These are phyloP conservation scores for Neurospora discreta DNA, from an alignment of 495 filamentous ascomycete genomes.

Conservation along the genomic window DNA sequence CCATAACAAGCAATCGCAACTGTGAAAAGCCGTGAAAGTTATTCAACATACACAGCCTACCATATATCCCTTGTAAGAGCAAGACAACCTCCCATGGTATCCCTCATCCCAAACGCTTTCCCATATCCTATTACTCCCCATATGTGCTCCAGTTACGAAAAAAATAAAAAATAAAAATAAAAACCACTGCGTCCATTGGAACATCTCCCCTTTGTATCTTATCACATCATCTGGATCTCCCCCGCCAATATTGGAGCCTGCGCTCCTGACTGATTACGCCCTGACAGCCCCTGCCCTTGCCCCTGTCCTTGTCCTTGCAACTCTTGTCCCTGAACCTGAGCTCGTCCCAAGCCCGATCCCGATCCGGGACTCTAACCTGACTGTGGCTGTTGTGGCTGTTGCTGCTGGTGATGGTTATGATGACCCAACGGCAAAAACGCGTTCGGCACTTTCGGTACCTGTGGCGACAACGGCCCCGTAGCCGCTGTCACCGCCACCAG, in stretches of 20 bases:
- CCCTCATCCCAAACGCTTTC: neutral
- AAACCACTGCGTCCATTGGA: neutral
- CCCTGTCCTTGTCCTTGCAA: neutral
- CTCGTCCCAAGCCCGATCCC: neutral
- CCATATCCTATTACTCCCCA: neutral
- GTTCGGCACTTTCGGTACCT: slow-evolving; percentile 14
- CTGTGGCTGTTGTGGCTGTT: neutral
- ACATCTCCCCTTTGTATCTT: neutral
- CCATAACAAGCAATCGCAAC: neutral
- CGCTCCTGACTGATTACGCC: neutral
- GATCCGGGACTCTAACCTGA: neutral
- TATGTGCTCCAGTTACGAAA: neutral
- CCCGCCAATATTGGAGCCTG: neutral
- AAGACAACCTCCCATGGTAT: neutral
- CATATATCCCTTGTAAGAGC: neutral
- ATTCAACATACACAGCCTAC: neutral
- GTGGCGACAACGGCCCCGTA: slow-evolving; percentile 4
- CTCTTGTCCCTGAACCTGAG: neutral
- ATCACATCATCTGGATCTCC: neutral
- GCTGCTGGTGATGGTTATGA: neutral
- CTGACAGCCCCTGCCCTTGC: neutral
- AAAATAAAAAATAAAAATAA: neutral
- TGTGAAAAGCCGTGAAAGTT: neutral
- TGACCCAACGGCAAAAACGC: slow-evolving; percentile 10
- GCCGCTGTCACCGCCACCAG: slow-evolving; percentile 15